Conservation (phyloP, 768 basidiomycete genomes). For the Suillus variegatus region DNA sequence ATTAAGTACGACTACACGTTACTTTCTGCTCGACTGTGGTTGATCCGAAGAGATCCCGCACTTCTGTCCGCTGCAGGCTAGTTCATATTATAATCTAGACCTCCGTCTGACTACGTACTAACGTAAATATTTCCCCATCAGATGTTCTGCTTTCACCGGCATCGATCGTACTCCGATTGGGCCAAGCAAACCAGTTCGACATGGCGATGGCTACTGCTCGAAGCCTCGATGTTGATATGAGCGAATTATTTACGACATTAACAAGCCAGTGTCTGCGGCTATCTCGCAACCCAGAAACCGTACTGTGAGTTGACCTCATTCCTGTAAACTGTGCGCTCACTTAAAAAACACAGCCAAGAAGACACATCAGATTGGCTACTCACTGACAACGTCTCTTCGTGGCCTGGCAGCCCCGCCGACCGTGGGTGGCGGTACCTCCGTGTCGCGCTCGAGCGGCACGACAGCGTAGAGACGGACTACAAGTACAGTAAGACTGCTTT, state of each 20-base stretch:
- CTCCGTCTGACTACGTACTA: not conserved
- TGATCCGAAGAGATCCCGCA: conserved; percentile 66
- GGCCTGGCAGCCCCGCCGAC: conserved; percentile 79
- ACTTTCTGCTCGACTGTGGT: conserved; percentile 74
- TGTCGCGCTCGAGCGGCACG: conserved; percentile 75
- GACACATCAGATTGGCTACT: conserved; percentile 82
- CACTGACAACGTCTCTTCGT: conserved; percentile 76
- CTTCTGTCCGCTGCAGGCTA: conserved; percentile 66
- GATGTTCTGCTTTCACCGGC: conserved; percentile 56
- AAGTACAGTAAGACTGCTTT: conserved; percentile 76
- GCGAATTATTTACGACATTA: conserved; percentile 77
- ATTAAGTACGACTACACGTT: conserved; percentile 78
- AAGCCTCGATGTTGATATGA: conserved; percentile 82
- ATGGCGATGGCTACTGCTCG: conserved; percentile 77
- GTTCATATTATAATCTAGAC: conserved; percentile 21
- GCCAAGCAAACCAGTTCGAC: conserved; percentile 78
- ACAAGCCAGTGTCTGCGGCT: conserved; percentile 79
- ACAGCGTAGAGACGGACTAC: conserved; percentile 68
- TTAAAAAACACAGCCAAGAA: conserved; percentile 51
- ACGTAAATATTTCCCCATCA: conserved; percentile 29
- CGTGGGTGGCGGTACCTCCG: conserved; percentile 90
- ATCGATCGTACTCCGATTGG: conserved; percentile 75
- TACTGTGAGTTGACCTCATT: conserved; percentile 47
- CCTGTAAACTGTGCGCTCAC: conserved; percentile 9
- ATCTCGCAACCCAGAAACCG: conserved; percentile 58